These are phyloP conservation scores for Murraya paniculata DNA, from an alignment of 345 rosid genomes.

Conservation along the genomic window DNA sequence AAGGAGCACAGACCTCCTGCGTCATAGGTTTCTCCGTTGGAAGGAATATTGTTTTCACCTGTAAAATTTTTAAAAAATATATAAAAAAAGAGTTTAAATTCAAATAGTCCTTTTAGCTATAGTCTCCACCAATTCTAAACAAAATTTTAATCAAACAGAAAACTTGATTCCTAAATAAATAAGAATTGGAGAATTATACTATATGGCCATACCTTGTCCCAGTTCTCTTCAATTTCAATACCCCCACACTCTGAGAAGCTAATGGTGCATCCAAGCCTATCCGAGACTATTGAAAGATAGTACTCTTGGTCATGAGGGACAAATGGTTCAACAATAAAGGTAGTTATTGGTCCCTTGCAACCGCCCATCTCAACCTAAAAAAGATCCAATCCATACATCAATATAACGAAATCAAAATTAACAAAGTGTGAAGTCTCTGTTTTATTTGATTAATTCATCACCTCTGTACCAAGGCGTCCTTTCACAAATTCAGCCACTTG, in stretches of 20 bases:
- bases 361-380: constrained; percentile 88
- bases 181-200: not conserved
- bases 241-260: constrained; percentile 98
- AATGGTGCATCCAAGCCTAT: constrained; percentile 85
- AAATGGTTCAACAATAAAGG: constrained; percentile 94
- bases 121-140: not conserved
- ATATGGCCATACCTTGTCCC: constrained; percentile 69
- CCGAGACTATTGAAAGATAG: constrained; percentile 81
- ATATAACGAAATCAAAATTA: not conserved
- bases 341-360: constrained; percentile 87
- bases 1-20: constrained; percentile 75
- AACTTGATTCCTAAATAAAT: not conserved
- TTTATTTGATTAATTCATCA: constrained; percentile 21
- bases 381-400: constrained; percentile 12
- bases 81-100: constrained; percentile 8
- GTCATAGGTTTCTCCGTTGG: constrained; percentile 74
- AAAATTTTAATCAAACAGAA: constrained; percentile 1
- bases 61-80: not conserved
- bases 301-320: constrained; percentile 88
- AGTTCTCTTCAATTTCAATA: constrained; percentile 96
- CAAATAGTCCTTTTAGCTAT: constrained; percentile 1
- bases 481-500: constrained; percentile 95
- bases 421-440: not conserved
- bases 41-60: constrained; percentile 84
- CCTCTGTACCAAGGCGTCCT: constrained; percentile 83